Evolutionary conservation across 139 green algal genomes (phyloP).

Genomic region (Chlamydomonas schloesseri): DNA sequence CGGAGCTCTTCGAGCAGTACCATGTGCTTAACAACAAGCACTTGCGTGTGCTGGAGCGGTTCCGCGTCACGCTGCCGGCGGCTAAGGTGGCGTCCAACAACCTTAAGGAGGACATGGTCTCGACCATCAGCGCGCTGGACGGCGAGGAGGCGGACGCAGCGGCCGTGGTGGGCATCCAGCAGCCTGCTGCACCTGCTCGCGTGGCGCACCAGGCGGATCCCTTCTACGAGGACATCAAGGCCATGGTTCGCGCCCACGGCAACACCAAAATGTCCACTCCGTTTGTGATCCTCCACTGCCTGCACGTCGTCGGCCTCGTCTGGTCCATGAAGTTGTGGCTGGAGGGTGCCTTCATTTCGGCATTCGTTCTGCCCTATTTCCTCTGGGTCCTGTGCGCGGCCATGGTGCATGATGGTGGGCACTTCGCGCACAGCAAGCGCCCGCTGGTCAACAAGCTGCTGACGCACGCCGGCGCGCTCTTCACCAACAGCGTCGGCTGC

Average conservation of each 20-base stretch:
- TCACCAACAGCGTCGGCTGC: constrained; percentile 34
- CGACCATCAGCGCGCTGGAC: not conserved
- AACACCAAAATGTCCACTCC: constrained; percentile 20
- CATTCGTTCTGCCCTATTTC: constrained; percentile 16
- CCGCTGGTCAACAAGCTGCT: constrained; percentile 17
- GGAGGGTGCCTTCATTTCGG: constrained; percentile 1
- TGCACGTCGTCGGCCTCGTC: constrained; percentile 20
- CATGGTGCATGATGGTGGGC: constrained; percentile 31
- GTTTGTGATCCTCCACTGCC: constrained; percentile 29
- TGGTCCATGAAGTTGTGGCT: constrained; percentile 7
- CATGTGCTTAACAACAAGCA: constrained; percentile 40
- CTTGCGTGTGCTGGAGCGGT: constrained; percentile 17
- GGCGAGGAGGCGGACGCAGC: not conserved
- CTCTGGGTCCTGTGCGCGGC: constrained; percentile 26
- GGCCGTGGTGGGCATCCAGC: constrained; percentile 11
- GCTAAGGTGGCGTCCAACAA: not conserved
- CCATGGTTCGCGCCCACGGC: constrained; percentile 26
- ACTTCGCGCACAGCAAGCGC: constrained; percentile 12
- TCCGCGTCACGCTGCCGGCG: not conserved
- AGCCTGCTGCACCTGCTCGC: not conserved
- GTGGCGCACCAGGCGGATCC: constrained; percentile 4
- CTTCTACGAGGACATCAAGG: constrained; percentile 42
- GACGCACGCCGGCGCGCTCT: not conserved
- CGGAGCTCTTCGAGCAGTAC: constrained; percentile 42
- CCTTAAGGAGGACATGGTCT: not conserved